These are phyloP conservation scores for Eremothecium gossypii DNA, from an alignment of 1,139 yeast genomes.

Conservation along the genomic window DNA sequence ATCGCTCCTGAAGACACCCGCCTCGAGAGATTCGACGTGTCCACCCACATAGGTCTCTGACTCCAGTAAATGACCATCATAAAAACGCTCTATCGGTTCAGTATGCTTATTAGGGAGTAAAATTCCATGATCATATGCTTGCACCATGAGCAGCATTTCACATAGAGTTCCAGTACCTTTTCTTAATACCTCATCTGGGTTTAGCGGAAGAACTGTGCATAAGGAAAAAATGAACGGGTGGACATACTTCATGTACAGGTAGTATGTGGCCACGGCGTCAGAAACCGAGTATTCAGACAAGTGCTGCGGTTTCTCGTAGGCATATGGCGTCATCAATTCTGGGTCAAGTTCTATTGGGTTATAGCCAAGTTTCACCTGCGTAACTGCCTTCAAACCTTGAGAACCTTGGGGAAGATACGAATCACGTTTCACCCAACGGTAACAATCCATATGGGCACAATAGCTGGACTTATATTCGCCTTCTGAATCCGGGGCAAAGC, in stretches of 20 bases:
- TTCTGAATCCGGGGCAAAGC: slow-evolving; percentile 81
- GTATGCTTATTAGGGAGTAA: slow-evolving; percentile 86
- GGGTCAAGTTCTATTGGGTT: slow-evolving; percentile 97
- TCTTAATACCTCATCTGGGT: slow-evolving; percentile 91
- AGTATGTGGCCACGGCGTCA: slow-evolving; percentile 98
- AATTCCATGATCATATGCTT: slow-evolving; percentile 73
- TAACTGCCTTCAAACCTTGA: slow-evolving; percentile 96
- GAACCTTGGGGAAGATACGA: slow-evolving; percentile 97
- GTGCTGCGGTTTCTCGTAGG: slow-evolving; percentile 84
- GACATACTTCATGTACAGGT: slow-evolving; percentile 89
- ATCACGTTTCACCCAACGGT: slow-evolving; percentile 97
- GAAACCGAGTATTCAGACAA: slow-evolving; percentile 96
- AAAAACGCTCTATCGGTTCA: slow-evolving; percentile 87
- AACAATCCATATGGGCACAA: slow-evolving; percentile 97
- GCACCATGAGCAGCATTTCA: slow-evolving; percentile 96
- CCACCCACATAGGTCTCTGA: slow-evolving; percentile 99
- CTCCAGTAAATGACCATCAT: slow-evolving; percentile 86
- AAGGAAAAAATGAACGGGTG: slow-evolving; percentile 95
- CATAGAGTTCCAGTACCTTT: slow-evolving; percentile 98
- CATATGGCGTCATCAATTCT: slow-evolving; percentile 96
- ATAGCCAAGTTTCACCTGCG: slow-evolving; percentile 90
- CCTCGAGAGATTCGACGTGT: slow-evolving; percentile 94
- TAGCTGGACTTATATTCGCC: slow-evolving; percentile 89
- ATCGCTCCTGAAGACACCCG: slow-evolving; percentile 95
- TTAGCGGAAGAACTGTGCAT: slow-evolving; percentile 89